Conservation (phyloP, 2,329 filamentous ascomycete genomes). For the Fusarium graminum region DNA sequence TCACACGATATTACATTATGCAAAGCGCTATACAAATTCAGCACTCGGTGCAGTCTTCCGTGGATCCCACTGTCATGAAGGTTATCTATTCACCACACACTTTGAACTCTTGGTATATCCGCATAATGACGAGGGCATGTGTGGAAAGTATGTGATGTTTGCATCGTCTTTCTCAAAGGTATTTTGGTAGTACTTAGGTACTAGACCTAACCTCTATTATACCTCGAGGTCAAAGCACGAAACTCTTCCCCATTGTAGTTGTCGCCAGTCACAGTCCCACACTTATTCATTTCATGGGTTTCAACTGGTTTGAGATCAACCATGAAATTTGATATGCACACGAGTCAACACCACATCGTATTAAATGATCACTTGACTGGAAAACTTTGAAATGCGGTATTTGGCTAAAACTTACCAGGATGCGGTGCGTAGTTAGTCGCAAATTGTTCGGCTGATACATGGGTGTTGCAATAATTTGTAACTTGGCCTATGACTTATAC, state of each 20-base stretch:
- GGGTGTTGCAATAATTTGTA: not conserved
- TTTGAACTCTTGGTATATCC: not conserved
- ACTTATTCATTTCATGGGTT: not conserved
- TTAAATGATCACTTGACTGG: constrained; percentile 6
- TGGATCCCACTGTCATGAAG: constrained; percentile 1
- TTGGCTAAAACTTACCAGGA: not conserved
- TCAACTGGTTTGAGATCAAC: not conserved
- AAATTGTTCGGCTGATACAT: not conserved
- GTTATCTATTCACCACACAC: constrained; percentile 9
- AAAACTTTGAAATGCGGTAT: constrained; percentile 11
- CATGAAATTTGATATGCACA: constrained; percentile 7
- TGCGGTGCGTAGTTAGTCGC: not conserved
- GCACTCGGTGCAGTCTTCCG: not conserved
- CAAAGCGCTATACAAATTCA: not conserved
- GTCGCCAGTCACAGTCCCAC: not conserved
- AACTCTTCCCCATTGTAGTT: not conserved
- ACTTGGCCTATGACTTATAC: not conserved
- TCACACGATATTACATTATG: not conserved
- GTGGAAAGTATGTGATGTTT: not conserved
- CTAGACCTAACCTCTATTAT: no score
- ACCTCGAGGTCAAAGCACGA: no score
- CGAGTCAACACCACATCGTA: not conserved
- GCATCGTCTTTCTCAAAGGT: not conserved
- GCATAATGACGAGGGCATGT: not conserved
- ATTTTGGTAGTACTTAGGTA: no score